A percentile compares a stretch with the other conserved stretches of the same genome.
phyloP scores from a whole-genome alignment of 306 rosid genomes.

The Prinsepia uniflora region DNA sequence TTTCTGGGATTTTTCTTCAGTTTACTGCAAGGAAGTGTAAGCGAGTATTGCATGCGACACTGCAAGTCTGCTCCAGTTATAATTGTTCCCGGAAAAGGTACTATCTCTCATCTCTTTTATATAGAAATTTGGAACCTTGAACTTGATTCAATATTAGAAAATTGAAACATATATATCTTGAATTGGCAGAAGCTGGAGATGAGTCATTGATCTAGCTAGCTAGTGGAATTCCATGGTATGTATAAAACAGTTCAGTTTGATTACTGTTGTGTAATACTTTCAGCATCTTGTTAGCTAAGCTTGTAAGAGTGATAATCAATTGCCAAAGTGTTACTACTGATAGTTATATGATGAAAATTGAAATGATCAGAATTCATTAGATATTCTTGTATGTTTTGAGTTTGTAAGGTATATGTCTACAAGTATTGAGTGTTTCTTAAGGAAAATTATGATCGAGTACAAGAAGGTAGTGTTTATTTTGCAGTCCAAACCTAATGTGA shows the following conservation, averaged over 20 bases:
- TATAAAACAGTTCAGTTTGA: slow-evolving; percentile 1
- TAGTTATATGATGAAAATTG: background rate
- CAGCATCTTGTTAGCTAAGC: background rate
- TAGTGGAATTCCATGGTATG: slow-evolving; percentile 15
- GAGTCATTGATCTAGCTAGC: slow-evolving; percentile 48
- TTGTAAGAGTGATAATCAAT: slow-evolving; percentile 1
- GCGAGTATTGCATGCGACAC: slow-evolving; percentile 70
- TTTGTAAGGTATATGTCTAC: background rate
- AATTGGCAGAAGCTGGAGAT: slow-evolving; percentile 61
- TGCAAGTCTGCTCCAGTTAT: slow-evolving; percentile 79
- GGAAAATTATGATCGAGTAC: too few relatives aligned
- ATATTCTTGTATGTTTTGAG: background rate
- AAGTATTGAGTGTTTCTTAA: background rate
- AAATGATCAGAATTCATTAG: background rate
- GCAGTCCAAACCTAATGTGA: too few relatives aligned
- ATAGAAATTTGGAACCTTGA: background rate
- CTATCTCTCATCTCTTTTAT: background rate
- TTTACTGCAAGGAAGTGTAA: slow-evolving; percentile 82
- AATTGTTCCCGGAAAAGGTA: slow-evolving; percentile 83
- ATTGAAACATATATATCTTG: slow-evolving; percentile 6
- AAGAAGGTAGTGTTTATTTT: too few relatives aligned
- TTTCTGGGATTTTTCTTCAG: slow-evolving; percentile 40
- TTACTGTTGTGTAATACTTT: background rate
- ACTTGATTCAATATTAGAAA: background rate
- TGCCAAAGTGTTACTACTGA: background rate